Evolutionary conservation across 192 early-diverging fungal species (phyloP).

Genomic region (Oehlia diaphana): DNA sequence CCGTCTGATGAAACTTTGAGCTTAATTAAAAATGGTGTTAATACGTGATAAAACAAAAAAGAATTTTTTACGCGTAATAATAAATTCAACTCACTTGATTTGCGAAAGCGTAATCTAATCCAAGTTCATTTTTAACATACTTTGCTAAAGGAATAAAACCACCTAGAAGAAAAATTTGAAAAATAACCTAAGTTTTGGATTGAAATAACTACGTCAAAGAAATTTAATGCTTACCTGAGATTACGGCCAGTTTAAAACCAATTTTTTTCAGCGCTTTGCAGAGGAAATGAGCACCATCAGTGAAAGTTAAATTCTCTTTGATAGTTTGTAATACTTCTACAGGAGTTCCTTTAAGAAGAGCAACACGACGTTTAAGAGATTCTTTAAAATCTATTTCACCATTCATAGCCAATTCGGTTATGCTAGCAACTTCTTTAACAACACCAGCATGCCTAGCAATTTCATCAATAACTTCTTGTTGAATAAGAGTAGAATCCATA

Average conservation of each 20-base stretch:
- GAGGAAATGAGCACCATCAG: slow-evolving; percentile 86
- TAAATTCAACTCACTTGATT: slow-evolving; percentile 61
- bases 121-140: slow-evolving; percentile 87
- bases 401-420: slow-evolving; percentile 96
- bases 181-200: no score
- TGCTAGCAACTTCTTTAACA: slow-evolving; percentile 85
- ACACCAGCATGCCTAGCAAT: slow-evolving; percentile 92
- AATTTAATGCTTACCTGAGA: slow-evolving; percentile 62
- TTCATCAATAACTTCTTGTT: slow-evolving; percentile 99
- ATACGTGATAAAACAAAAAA: neutral
- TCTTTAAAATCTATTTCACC: slow-evolving; percentile 98
- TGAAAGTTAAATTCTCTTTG: slow-evolving; percentile 75
- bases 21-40: slow-evolving; percentile 35
- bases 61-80: neutral
- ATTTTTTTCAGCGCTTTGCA: slow-evolving; percentile 88
- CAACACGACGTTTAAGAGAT: slow-evolving; percentile 83
- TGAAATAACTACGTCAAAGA: neutral
- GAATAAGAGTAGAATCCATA: slow-evolving; percentile 99
- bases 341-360: slow-evolving; percentile 84
- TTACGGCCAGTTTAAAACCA: slow-evolving; percentile 95
- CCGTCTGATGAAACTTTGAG: slow-evolving; percentile 87
- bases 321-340: slow-evolving; percentile 79
- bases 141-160: slow-evolving; percentile 93
- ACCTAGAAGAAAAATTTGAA: slow-evolving; percentile 42
- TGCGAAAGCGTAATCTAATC: slow-evolving; percentile 97